Base-by-base conservation (phyloP, 2,329 filamentous ascomycete genomes). In the Fusarium compactum region DNA sequence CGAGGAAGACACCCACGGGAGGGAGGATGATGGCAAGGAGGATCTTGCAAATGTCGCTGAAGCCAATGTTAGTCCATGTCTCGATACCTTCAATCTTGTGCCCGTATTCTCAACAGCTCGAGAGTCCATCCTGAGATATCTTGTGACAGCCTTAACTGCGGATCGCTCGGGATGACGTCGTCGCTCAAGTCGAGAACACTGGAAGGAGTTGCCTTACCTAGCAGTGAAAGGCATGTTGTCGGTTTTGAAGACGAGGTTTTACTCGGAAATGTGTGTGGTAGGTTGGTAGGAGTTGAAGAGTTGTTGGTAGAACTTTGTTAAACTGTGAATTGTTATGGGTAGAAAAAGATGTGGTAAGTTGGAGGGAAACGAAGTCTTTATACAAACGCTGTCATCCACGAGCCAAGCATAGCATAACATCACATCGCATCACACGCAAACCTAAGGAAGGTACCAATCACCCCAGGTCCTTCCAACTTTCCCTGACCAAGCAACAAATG, bases 1-100 rank as follows among this genome's bases (percentile, higher is more conserved):
- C 94, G 75, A 97, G 92, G 88, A 97, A 96, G 80, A 97, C 94
- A 85, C 94, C 94, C 59, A 97, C 84, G 80, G 94, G 94, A 61
- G 94, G 94, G 72, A 97, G 89, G 84, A 97, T 85, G 86, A 97
- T 86, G 86, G 94, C 94, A 84, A 97, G 87, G 83, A 97, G 88
- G 86, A 89, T 88, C 83, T 89, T 89, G 86, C 85, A 87, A 75
- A 89, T 88, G 72, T 89, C 87, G 76, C 81, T 83, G 54, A 51
- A 55, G 41, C 8, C 11, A 41, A 30, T 38, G 45, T 74, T 51
- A 75, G 70, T 58, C 40, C 30, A 24, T 45, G 25, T 34, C 20
- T 27, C 20, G 32, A 22, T 34, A 25, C 8, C 9, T 61, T 62
- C 12, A 14, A 16, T 24, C 6, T 25, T 32, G 54, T 40, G n/a